These are phyloP conservation scores for Globisporangium echinulatum DNA, from an alignment of 352 stramenopile species.

Conservation along the genomic window DNA sequence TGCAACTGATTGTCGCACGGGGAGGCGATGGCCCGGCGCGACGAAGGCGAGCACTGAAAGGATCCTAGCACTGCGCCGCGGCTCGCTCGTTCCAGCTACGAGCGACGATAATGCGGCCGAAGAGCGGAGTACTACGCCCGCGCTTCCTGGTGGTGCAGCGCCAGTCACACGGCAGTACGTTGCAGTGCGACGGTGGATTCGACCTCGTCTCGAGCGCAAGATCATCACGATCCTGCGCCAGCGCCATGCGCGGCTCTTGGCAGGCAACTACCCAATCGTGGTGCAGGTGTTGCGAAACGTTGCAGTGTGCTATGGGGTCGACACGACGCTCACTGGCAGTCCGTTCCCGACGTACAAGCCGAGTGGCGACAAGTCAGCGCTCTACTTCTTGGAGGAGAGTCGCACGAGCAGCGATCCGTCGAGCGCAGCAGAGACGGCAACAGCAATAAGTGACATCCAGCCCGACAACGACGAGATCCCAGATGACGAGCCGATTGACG, in stretches of 20 bases:
- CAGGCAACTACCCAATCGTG: slow-evolving; percentile 28
- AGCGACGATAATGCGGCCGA: background rate
- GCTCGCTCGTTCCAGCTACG: background rate
- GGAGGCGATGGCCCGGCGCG: slow-evolving; percentile 13
- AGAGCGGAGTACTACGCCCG: background rate
- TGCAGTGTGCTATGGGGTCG: slow-evolving; percentile 13
- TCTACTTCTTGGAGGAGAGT: slow-evolving; percentile 40
- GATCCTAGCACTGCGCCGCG: slow-evolving; percentile 18
- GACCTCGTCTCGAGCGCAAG: slow-evolving; percentile 31
- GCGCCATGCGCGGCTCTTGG: slow-evolving; percentile 35
- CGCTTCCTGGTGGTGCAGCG: slow-evolving; percentile 2
- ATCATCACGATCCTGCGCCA: slow-evolving; percentile 37
- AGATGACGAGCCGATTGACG: background rate
- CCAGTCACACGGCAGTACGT: slow-evolving; percentile 38
- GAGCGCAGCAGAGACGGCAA: background rate
- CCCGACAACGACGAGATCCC: background rate
- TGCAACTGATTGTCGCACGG: slow-evolving; percentile 40
- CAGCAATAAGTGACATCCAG: background rate
- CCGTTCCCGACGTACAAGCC: slow-evolving; percentile 29
- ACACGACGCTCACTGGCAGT: slow-evolving; percentile 22
- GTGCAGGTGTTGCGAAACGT: slow-evolving; percentile 10
- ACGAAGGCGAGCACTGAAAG: slow-evolving; percentile 14
- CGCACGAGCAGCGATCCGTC: slow-evolving; percentile 1
- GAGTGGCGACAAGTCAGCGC: slow-evolving; percentile 17
- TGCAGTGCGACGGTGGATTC: slow-evolving; percentile 40